Base-by-base conservation (phyloP, 495 filamentous ascomycete species). In the Parmelia sp. region DNA sequence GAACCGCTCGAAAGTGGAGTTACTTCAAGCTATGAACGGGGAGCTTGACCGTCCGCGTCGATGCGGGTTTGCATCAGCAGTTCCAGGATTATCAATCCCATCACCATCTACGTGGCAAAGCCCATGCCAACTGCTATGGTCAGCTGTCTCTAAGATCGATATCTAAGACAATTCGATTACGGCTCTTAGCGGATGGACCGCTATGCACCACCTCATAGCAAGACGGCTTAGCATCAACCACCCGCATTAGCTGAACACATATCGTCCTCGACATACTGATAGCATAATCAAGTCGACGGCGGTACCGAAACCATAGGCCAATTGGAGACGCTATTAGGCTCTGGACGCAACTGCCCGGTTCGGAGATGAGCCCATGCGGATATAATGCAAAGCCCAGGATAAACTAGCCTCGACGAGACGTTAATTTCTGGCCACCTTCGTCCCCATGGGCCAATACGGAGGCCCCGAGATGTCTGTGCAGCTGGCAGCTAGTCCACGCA, bases 291-390 rank as follows among this genome's bases (percentile, higher is more conserved):
- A 9, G 27, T 33, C 27, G 33, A 55, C 51, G 29, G 51, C 51
- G 21, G 29, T 55, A 29, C 15, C 29, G 51, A 23, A 21, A 55
- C 15, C 15, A n/a, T 8, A 33, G 29, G 29, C 29, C 29, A 33
- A 19, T 12, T 55, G 51, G 27, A 55, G 29, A 55, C 51, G 27
- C 51, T 23, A 55, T 55, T 33, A 17, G 21, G 15, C 33, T 55
- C 27, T 55, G 27, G 51, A 33, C 7, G 29, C 51, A 33, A 53
- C 10, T 14, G 15, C 51, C 27, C 14, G 29, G 6, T 14, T 17
- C 51, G 27, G 51, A 55, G 29, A 55, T 55, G 51, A 33, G 51
- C 51, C 33, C 51, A 55, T 55, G 51, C 51, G 51, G 51, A 17
- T 29, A 33, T 55, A 55, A 25, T 55, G 51, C 29, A 33, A n/a